Conservation (phyloP, 2,329 filamentous ascomycete genomes). For the Geoglossum cookeanum region DNA sequence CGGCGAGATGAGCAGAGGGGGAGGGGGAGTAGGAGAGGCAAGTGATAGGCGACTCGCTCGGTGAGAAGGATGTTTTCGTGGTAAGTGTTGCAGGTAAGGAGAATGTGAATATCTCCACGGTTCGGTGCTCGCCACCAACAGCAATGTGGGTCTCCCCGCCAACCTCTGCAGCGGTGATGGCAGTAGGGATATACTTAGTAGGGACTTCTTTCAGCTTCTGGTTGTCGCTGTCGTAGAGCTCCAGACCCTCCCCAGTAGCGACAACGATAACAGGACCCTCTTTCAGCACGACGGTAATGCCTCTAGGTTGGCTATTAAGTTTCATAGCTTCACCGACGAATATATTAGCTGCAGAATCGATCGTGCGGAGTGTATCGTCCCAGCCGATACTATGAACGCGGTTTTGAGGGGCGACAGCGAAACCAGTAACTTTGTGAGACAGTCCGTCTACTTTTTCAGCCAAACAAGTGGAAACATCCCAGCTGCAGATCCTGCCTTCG, state of each 20-base stretch:
- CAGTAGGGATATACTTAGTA: slow-evolving; percentile 45
- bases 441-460: slow-evolving; percentile 60
- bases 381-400: slow-evolving; percentile 69
- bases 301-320: slow-evolving; percentile 65
- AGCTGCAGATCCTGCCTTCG: slow-evolving; percentile 69
- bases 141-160: slow-evolving; percentile 50
- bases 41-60: slow-evolving; percentile 54
- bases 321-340: slow-evolving; percentile 52
- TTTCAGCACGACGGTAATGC: slow-evolving; percentile 33
- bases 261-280: slow-evolving; percentile 34
- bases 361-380: slow-evolving; percentile 74
- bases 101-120: slow-evolving; percentile 53
- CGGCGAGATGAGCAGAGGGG: slow-evolving; percentile 56
- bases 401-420: slow-evolving; percentile 36
- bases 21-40: slow-evolving; percentile 55
- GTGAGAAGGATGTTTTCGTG: slow-evolving; percentile 40
- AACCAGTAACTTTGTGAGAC: slow-evolving; percentile 60
- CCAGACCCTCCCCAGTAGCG: slow-evolving; percentile 38
- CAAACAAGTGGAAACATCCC: slow-evolving; percentile 54
- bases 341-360: slow-evolving; percentile 55
- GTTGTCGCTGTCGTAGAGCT: slow-evolving; percentile 38
- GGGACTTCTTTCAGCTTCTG: slow-evolving; percentile 38
- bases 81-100: slow-evolving; percentile 34
- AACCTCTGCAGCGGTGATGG: slow-evolving; percentile 53
- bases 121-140: slow-evolving; percentile 56